Conservation (phyloP, 768 basidiomycete species). For the Pleurotus salmoneostramineus region DNA sequence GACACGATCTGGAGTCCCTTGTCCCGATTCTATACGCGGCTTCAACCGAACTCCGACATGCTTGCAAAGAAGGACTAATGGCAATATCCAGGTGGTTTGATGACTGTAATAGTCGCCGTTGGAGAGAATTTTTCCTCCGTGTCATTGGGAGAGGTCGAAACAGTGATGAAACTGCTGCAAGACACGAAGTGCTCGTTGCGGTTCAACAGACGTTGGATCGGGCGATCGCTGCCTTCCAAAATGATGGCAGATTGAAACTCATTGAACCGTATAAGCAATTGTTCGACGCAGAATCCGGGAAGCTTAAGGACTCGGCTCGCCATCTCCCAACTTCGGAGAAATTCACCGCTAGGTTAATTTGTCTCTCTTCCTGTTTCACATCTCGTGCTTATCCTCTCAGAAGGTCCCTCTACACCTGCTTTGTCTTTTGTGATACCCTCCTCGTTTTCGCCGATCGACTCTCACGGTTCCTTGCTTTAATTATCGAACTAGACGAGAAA, state of each 20-base stretch:
- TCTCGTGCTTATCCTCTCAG: background rate
- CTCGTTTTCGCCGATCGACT: slow-evolving; percentile 36
- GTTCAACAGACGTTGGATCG: slow-evolving; percentile 19
- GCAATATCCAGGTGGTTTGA: slow-evolving; percentile 28
- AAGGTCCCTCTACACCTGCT: slow-evolving; percentile 41
- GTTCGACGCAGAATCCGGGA: slow-evolving; percentile 33
- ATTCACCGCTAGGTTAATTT: slow-evolving; percentile 35
- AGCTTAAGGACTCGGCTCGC: slow-evolving; percentile 17
- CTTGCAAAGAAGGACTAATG: slow-evolving; percentile 22
- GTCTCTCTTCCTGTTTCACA: background rate
- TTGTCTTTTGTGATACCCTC: slow-evolving; percentile 40
- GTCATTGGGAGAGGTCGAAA: slow-evolving; percentile 11
- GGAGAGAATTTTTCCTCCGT: slow-evolving; percentile 23
- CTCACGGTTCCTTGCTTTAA: slow-evolving; percentile 23
- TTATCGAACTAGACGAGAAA: slow-evolving; percentile 29
- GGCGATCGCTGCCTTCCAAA: slow-evolving; percentile 27
- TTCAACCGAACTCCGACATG: slow-evolving; percentile 28
- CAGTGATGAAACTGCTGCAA: slow-evolving; percentile 14
- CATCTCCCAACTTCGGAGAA: slow-evolving; percentile 20
- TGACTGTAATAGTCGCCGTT: slow-evolving; percentile 31
- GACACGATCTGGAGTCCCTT: slow-evolving; percentile 36
- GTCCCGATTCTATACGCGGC: slow-evolving; percentile 35
- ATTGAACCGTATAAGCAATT: slow-evolving; percentile 37
- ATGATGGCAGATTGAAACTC: slow-evolving; percentile 29
- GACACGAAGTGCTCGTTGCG: slow-evolving; percentile 22